Evolutionary conservation across 108 stramenopile species (phyloP), one percentile per base, ranked within the genome.

Genomic region (Nitzschia sp.): DNA sequence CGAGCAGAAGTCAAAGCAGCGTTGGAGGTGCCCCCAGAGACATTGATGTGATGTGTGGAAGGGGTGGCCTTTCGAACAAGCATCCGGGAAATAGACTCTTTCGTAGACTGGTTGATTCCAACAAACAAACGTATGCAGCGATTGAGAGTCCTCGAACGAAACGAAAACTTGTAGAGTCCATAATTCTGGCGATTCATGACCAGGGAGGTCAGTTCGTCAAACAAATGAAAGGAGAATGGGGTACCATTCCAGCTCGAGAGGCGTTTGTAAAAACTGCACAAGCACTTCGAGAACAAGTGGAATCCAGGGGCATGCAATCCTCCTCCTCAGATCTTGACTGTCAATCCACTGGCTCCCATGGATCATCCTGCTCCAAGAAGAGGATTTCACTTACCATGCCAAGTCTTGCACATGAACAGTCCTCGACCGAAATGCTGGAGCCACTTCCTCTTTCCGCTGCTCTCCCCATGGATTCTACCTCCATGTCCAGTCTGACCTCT

Each of bases 191-290:
- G 3, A 73, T 86, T 17, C 61, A 65, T 34, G 41, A 65, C 19
- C 70, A 71, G 43, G 59, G 75, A 20, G 81, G 82, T 0, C 63
- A 79, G 25, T 86, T 86, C 51, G 29, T 86, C 11, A 51, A 43
- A 38, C 67, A 80, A 48, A 9, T 1, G 20, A 55, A 46, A 14
- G 63, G 60, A 29, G 20, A 39, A 17, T 89, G 83, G 83, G 51
- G 61, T 25, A 57, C 75, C 38, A 80, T 86, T 9, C 51, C 67
- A 14, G 65, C 80, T 41, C 69, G 69, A 46, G 64, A 72, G 50
- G 83, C 85, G 6, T 65, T 65, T 42, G 73, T 76, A 41, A 89
- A 89, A 65, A 85, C 83, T 17, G 71, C 78, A 1, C 88, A 89
- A 71, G 83, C 83, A 14, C 63, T 89, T 20, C 67, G 88, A 41